A percentile compares a stretch with the other conserved stretches of the same genome.
Evolutionary conservation across 148 eudicot species (phyloP).

Genomic region (Rhododendron henanense): DNA sequence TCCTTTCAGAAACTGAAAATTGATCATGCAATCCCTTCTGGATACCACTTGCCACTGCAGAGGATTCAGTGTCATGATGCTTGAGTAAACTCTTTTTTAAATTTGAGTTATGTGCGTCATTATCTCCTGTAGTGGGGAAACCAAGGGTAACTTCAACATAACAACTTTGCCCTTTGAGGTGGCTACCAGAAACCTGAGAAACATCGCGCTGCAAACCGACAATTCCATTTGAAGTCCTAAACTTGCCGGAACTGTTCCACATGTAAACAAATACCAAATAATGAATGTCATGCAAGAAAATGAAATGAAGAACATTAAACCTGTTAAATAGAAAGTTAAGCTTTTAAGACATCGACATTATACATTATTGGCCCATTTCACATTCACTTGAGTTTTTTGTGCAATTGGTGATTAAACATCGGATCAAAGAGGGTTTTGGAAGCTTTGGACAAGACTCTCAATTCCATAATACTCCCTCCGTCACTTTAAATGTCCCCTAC

Average conservation of each 20-base stretch:
- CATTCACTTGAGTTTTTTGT: neutral
- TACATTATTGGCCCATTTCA: neutral
- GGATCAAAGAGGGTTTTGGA: neutral
- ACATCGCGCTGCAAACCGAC: conserved; percentile 56
- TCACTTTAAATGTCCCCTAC: no score
- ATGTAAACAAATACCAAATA: conserved; percentile 17
- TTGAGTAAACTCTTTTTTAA: conserved; percentile 28
- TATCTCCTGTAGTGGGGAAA: conserved; percentile 39
- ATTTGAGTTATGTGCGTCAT: conserved; percentile 27
- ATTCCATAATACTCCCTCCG: neutral
- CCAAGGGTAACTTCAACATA: conserved; percentile 86
- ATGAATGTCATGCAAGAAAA: neutral
- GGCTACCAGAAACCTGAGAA: conserved; percentile 59
- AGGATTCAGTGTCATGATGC: conserved; percentile 29
- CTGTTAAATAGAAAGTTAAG: neutral
- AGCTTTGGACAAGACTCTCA: neutral
- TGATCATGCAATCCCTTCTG: conserved; percentile 38
- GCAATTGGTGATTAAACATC: neutral
- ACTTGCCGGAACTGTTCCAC: conserved; percentile 58
- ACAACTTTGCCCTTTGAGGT: conserved; percentile 66
- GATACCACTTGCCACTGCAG: conserved; percentile 29
- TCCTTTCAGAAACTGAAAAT: conserved; percentile 48
- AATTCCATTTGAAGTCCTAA: conserved; percentile 54
- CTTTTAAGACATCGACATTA: neutral
- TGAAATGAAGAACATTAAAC: neutral